Evolutionary conservation across 2,329 filamentous ascomycete genomes (phyloP).

Genomic region (Fusarium camptoceras): DNA sequence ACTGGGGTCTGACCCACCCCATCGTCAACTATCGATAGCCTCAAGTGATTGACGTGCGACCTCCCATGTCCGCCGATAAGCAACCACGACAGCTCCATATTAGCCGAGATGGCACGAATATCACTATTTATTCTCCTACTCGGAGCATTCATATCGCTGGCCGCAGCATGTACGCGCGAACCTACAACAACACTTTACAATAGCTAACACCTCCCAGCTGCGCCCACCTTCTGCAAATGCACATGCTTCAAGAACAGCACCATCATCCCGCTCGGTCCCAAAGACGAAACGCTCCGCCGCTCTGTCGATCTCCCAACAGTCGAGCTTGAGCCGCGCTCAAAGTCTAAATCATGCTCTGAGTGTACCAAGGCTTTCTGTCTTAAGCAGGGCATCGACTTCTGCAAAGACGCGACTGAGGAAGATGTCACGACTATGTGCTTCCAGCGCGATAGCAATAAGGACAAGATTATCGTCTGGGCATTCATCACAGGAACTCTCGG

Average conservation of each 20-base stretch:
- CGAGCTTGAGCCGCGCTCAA: conserved; percentile 48
- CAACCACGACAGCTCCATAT: conserved; percentile 5
- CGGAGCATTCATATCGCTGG: conserved; percentile 51
- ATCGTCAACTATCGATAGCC: conserved; percentile 36
- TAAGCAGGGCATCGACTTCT: conserved; percentile 69
- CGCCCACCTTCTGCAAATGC: conserved; percentile 76
- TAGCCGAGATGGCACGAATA: conserved; percentile 56
- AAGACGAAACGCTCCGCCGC: conserved; percentile 47
- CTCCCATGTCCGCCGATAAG: conserved; percentile 18
- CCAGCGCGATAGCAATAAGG: conserved; percentile 75
- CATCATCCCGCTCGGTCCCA: conserved; percentile 70
- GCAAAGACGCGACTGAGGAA: conserved; percentile 70
- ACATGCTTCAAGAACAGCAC: conserved; percentile 77
- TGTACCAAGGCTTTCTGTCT: conserved; percentile 76
- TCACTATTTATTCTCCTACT: conserved; percentile 53
- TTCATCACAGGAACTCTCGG: conserved; percentile 71
- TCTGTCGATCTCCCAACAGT: conserved; percentile 30
- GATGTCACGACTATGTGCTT: conserved; percentile 73
- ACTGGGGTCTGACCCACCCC: conserved; percentile 16
- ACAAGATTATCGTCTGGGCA: conserved; percentile 73
- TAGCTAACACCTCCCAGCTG: conserved; percentile 57
- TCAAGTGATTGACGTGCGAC: conserved; percentile 35
- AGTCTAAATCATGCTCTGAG: conserved; percentile 65
- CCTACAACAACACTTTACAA: background rate
- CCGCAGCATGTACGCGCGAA: conserved; percentile 57